Evolutionary conservation across 148 eudicot genomes (phyloP), one percentile per base, ranked within the genome.

Genomic region (Vaccinium macrocarpon): DNA sequence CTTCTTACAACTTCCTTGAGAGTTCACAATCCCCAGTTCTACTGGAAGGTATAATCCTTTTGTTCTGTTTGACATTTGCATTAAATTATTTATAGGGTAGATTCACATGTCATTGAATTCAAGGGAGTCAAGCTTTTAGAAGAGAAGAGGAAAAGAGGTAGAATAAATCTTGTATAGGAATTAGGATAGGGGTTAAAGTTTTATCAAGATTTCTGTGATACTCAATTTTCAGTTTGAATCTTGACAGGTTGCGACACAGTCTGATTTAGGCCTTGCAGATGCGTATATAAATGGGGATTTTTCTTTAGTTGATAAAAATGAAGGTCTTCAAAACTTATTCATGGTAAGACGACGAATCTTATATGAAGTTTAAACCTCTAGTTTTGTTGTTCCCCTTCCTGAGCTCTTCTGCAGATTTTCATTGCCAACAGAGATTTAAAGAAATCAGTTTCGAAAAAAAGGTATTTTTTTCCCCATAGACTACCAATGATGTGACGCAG

Each of bases 241-340:
- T 48, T 81, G 48, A 72, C 90, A 97, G 99, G 96, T 97, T 66
- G 95, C 92, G 68, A 94, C 89, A 80, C 89, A 95, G 84, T 96
- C 98, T 79, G 99, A 95, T 82, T 91, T 97, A 88, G 99, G 99
- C 86, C 95, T 97, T 82, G 99, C 99, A 75, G 99, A 97, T 90
- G 97, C 99, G 70, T 95, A 92, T 82, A 94, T 97, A 57, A 92
- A 97, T 85, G 95, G 99, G 23, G 98, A 97, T 84, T 93, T 95
- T 85, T 94, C 99, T 50, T 88, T 93, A 68, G 97, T 95, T 32
- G 95, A 97, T 88, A 91, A 91, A 85, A 79, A 90, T 73, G 92
- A 92, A 86, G 99, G 99, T 68, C 96, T 97, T 88, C 84, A 92
- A 76, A 89, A 94, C 87, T 87, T 97, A 80, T 93, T 97, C 87